Base-by-base conservation (phyloP, 1,139 yeast genomes). In the Petasospora fabianii region DNA sequence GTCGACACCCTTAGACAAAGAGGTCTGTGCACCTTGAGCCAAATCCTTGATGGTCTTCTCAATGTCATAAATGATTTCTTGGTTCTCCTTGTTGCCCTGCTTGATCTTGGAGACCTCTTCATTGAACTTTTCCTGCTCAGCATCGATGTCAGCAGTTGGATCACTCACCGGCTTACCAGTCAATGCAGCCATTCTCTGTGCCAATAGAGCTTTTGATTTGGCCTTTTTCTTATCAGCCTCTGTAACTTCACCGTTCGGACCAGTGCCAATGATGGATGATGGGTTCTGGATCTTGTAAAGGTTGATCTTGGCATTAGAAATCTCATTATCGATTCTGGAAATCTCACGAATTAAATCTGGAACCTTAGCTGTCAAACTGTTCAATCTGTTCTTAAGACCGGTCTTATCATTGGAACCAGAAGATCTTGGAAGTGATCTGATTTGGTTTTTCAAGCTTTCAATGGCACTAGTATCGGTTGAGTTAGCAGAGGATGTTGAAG, bases 161-260 rank as follows among this genome's bases (percentile, higher is more conserved):
- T 72, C 68, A 8, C 67, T 67, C 4, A 65, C 65, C 2, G 79
- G 67, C 48, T 80, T 79, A 5, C 97, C 97, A 0, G 97, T 88
- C 53, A 92, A 71, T 3, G 92, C 87, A 17, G 96, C 95, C 95
- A 90, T 88, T 51, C 95, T 71, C 38, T 92, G 85, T 48, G 80
- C 80, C 49, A 90, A 68, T 40, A 79, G 65, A 36, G 92, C 95
- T 55, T 84, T 82, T 30, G 85, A 80, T 52, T 75, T 81, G 35
- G 88, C 92, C 55, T 84, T 84, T 48, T 84, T 75, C 45, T 84
- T 74, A 56, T 90, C 97, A 16, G 78, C 65, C 30, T 86, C 96
- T 4, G 96, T 87, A 9, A 87, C 75, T 46, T 79, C 77, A 19
- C 96, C 97, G 54, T 82, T 79, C 31, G 88, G 83, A 6, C 97